These are phyloP conservation scores for Leccinum obscurum DNA, from an alignment of 768 basidiomycete genomes.

Conservation along the genomic window DNA sequence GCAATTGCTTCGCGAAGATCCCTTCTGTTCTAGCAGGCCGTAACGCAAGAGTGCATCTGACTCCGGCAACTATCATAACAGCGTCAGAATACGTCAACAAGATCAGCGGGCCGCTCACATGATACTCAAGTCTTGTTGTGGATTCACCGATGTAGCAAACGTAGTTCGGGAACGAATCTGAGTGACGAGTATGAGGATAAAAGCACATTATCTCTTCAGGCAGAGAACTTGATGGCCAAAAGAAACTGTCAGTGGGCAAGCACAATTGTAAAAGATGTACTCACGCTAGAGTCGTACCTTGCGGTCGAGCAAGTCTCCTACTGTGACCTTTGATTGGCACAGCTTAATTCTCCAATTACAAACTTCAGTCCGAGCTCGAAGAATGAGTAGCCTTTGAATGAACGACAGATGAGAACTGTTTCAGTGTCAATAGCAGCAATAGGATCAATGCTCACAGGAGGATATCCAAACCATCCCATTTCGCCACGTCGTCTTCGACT, in stretches of 20 bases:
- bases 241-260: neutral
- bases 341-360: neutral
- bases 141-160: neutral
- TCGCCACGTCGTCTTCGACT: neutral
- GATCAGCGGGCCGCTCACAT: neutral
- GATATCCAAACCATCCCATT: neutral
- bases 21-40: neutral
- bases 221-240: neutral
- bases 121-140: neutral
- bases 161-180: neutral
- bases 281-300: neutral
- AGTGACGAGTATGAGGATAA: neutral
- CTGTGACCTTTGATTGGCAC: neutral
- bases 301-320: neutral
- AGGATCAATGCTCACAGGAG: neutral
- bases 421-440: neutral
- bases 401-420: neutral
- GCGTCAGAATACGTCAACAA: neutral
- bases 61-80: neutral
- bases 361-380: neutral
- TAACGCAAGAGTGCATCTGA: neutral
- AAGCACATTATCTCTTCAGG: neutral
- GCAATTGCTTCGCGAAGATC: neutral
- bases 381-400: neutral
- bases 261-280: neutral